phyloP scores from a whole-genome alignment of 768 basidiomycete species.

The Hygrophorus russula region DNA sequence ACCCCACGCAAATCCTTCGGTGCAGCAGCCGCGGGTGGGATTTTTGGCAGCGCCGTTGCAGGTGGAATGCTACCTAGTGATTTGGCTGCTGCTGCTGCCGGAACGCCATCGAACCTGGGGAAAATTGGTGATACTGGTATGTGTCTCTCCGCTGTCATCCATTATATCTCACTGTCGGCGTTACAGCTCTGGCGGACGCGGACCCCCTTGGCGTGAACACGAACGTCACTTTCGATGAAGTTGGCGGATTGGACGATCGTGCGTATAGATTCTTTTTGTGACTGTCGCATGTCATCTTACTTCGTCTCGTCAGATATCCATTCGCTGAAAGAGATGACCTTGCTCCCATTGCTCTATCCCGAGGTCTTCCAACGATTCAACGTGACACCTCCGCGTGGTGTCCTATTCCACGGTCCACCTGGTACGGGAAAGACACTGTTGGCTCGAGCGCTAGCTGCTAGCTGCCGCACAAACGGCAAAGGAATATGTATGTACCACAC shows the following conservation, averaged over 20 bases:
- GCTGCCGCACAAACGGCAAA: slow-evolving; percentile 76
- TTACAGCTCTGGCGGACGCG: slow-evolving; percentile 76
- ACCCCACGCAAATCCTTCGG: slow-evolving; percentile 63
- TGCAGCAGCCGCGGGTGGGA: slow-evolving; percentile 37
- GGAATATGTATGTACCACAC: slow-evolving; percentile 60
- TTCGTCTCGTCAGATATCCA: slow-evolving; percentile 64
- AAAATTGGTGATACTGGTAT: slow-evolving; percentile 71
- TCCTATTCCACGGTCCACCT: slow-evolving; percentile 95
- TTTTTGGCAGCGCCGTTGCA: slow-evolving; percentile 35
- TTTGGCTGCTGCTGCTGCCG: slow-evolving; percentile 48
- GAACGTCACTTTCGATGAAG: slow-evolving; percentile 92
- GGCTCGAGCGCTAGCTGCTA: slow-evolving; percentile 89
- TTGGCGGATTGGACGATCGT: slow-evolving; percentile 95
- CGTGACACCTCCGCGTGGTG: slow-evolving; percentile 92
- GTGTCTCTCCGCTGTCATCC: slow-evolving; percentile 13
- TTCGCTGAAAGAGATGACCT: slow-evolving; percentile 96
- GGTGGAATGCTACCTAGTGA: slow-evolving; percentile 52
- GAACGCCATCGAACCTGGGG: slow-evolving; percentile 78
- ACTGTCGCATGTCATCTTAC: slow-evolving; percentile 1
- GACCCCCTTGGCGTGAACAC: slow-evolving; percentile 92
- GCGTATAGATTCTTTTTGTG: slow-evolving; percentile 17
- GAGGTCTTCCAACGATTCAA: slow-evolving; percentile 93
- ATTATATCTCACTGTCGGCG: slow-evolving; percentile 12
- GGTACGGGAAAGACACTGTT: slow-evolving; percentile 97
- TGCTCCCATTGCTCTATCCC: slow-evolving; percentile 89